A percentile compares a stretch with the other conserved stretches of the same genome.
These are phyloP conservation scores for Ploettnerulaceae sp. DNA, from an alignment of 2,329 filamentous ascomycete species.

Conservation along the genomic window DNA sequence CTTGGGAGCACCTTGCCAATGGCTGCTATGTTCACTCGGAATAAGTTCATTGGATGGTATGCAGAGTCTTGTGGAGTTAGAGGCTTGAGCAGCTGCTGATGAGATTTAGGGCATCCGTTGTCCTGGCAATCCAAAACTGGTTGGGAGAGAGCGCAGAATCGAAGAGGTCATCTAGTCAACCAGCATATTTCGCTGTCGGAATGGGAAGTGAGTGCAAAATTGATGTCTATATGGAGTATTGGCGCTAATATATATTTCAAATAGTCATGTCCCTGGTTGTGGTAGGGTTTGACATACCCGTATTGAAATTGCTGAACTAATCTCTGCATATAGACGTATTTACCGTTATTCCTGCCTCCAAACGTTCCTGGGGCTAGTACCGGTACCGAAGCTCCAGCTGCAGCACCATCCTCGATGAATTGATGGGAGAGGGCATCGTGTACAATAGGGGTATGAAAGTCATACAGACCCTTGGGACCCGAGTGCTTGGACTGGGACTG, in stretches of 20 bases:
- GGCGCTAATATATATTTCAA: slow-evolving; percentile 5
- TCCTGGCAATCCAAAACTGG: slow-evolving; percentile 73
- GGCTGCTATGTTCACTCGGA: slow-evolving; percentile 91
- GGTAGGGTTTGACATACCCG: slow-evolving; percentile 33
- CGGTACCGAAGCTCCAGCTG: slow-evolving; percentile 44
- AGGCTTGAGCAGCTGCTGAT: slow-evolving; percentile 11
- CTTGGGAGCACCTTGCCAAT: slow-evolving; percentile 79
- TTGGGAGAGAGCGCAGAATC: slow-evolving; percentile 67
- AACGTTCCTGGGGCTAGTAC: slow-evolving; percentile 35
- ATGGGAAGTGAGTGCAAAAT: slow-evolving; percentile 62
- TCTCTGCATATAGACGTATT: slow-evolving; percentile 45
- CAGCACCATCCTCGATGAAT: slow-evolving; percentile 39
- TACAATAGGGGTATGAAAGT: slow-evolving; percentile 3
- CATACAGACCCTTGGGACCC: too few species aligned
- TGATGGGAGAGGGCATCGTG: slow-evolving; percentile 1
- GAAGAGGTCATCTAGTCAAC: slow-evolving; percentile 61
- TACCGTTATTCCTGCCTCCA: slow-evolving; percentile 58
- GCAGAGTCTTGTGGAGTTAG: slow-evolving; percentile 18
- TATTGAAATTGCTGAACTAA: neutral
- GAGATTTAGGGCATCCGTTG: slow-evolving; percentile 59
- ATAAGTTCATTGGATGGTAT: slow-evolving; percentile 70
- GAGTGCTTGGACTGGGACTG: too few species aligned
- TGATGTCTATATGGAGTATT: neutral
- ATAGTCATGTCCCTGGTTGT: slow-evolving; percentile 36
- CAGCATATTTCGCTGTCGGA: slow-evolving; percentile 68